Evolutionary conservation across 768 basidiomycete species (phyloP), one percentile per base, ranked within the genome.

Genomic region (Rhodotorula taiwanensis): DNA sequence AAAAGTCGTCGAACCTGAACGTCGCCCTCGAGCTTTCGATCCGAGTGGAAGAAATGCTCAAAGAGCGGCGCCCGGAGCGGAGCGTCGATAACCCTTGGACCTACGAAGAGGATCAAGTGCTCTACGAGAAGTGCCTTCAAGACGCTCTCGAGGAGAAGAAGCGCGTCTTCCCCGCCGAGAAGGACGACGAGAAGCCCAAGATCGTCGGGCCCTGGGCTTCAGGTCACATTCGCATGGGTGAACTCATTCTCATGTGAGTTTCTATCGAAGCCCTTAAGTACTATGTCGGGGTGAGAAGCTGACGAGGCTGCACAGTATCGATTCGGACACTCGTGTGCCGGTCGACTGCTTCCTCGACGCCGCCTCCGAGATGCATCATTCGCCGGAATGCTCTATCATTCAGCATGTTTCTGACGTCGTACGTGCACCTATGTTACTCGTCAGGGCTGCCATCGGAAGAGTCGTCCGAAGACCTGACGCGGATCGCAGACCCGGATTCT

Each of bases 271-370:
- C n/a, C n/a, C n/a, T n/a, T n/a, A n/a, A n/a, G n/a, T n/a, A n/a
- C n/a, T n/a, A n/a, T n/a, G n/a, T n/a, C n/a, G n/a, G n/a, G n/a
- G n/a, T n/a, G n/a, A n/a, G n/a, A n/a, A 10, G 2, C 23, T 16
- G 21, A 11, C 27, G 10, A 5, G 15, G 20, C 23, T 16, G 15
- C n/a, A n/a, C 56, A 57, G 56, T 60, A 83, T 91, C 67, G 87
- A 93, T 74, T 86, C 89, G 20, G 86, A 88, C 73, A 85, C 86
- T 23, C 78, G 87, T 62, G 84, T 87, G 25, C 88, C 89, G 8
- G 87, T 86, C 79, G 91, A 93, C 74, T 93, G 89, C 74, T 84
- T 94, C 75, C 81, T 88, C 59, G 89, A 92, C 77, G 90, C 90
- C 0, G 89, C 88, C 9, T 83, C 87, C 43, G 90, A 94, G 74